Evolutionary conservation across 2,329 filamentous ascomycete species (phyloP).

Genomic region (Talaromyces islandicus): DNA sequence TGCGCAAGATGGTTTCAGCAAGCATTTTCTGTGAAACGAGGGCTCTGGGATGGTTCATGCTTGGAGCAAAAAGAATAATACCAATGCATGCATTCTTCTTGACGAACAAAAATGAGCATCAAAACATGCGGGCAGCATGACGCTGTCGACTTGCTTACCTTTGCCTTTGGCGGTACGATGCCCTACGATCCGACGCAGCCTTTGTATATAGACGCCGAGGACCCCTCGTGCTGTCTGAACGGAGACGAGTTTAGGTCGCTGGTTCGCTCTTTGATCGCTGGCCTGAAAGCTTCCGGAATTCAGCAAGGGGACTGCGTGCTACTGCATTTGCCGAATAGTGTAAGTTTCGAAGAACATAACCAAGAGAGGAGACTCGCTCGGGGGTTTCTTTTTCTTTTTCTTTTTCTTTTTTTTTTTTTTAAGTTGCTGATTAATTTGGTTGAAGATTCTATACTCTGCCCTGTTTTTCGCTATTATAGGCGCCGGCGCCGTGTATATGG

Average conservation of each 20-base stretch:
- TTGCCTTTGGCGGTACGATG: conserved; percentile 30
- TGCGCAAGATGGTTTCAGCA: background rate
- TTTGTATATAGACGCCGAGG: conserved; percentile 36
- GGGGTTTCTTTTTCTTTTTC: too few relatives aligned
- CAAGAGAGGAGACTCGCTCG: background rate
- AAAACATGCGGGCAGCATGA: background rate
- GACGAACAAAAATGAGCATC: background rate
- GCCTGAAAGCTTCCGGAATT: conserved; percentile 32
- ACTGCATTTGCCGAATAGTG: conserved; percentile 36
- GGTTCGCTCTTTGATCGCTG: conserved; percentile 33
- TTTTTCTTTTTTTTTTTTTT: background rate
- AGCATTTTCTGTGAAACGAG: background rate
- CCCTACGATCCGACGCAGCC: conserved; percentile 29
- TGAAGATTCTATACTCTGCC: conserved; percentile 31
- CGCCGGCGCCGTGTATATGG: conserved; percentile 44
- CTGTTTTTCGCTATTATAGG: conserved; percentile 37
- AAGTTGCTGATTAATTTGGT: background rate
- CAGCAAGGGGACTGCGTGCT: conserved; percentile 38
- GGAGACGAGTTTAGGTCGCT: conserved; percentile 26
- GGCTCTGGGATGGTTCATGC: background rate
- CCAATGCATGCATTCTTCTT: background rate
- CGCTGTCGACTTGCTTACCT: conserved; percentile 32
- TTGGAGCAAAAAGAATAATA: background rate
- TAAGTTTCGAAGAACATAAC: conserved; percentile 19
- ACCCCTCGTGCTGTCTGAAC: conserved; percentile 31